Conservation (phyloP, 768 basidiomycete species). For the Lactarius vividus region DNA sequence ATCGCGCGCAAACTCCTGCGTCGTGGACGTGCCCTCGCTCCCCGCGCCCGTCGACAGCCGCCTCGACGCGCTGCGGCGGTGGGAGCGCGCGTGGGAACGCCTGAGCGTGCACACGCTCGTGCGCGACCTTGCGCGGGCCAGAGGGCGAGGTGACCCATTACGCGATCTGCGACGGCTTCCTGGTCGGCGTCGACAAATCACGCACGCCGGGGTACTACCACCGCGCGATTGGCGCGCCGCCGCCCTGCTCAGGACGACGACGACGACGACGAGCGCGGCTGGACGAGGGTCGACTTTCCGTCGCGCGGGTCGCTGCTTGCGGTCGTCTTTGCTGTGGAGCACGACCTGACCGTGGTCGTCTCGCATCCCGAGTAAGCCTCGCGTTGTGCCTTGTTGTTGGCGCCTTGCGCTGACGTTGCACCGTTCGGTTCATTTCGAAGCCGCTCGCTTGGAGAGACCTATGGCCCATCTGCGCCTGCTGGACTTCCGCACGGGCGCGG, state of each 20-base stretch:
- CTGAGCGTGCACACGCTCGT: background rate
- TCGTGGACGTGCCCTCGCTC: background rate
- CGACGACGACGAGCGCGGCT: background rate
- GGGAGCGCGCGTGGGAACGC: background rate
- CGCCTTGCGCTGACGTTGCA: background rate
- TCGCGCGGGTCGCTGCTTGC: background rate
- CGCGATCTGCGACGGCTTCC: background rate
- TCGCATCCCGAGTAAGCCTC: background rate
- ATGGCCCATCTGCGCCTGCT: background rate
- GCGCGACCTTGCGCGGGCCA: background rate
- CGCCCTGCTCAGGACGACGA: background rate
- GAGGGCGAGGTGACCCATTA: background rate
- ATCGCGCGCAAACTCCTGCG: background rate
- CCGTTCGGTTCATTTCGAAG: background rate
- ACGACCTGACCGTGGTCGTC: conserved; percentile 1
- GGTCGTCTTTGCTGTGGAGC: background rate
- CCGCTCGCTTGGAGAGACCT: background rate
- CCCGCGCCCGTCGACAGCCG: background rate
- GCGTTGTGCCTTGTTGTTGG: too few relatives aligned
- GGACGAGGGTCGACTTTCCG: background rate
- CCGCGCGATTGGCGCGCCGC: background rate
- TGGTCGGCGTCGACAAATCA: background rate
- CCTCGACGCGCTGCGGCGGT: background rate
- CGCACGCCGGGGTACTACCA: background rate
- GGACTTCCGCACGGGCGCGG: background rate